A percentile compares a stretch with the other conserved stretches of the same genome.
Conservation (phyloP, 768 basidiomycete species). For the Leccinellum luteum region DNA sequence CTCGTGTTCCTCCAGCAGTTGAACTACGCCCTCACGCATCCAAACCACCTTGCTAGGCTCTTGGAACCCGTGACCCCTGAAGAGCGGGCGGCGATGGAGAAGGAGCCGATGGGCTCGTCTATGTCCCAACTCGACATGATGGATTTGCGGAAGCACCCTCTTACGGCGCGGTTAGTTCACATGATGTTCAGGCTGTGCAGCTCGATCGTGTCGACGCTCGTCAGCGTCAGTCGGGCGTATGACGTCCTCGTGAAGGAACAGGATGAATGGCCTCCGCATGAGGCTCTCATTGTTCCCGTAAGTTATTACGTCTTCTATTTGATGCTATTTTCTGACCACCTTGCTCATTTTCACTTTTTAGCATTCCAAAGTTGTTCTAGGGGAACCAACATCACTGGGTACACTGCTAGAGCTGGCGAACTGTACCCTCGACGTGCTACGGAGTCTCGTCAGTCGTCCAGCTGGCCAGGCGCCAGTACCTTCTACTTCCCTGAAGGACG, state of each 20-base stretch:
- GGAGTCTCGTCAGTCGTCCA: constrained; percentile 62
- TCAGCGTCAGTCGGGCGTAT: constrained; percentile 69
- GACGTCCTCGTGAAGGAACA: constrained; percentile 58
- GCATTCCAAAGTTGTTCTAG: constrained; percentile 83
- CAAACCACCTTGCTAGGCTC: constrained; percentile 79
- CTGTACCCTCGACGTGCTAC: constrained; percentile 70
- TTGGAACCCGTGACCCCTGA: constrained; percentile 78
- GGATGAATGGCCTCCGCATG: constrained; percentile 70
- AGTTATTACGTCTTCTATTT: constrained; percentile 25
- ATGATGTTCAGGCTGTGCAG: constrained; percentile 68
- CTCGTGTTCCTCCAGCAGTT: constrained; percentile 80
- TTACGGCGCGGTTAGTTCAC: constrained; percentile 69
- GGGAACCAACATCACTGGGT: constrained; percentile 81
- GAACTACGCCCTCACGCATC: constrained; percentile 89
- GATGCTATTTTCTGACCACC: background rate
- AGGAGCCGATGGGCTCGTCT: constrained; percentile 42
- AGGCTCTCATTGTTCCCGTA: constrained; percentile 73
- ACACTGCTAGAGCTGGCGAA: constrained; percentile 85
- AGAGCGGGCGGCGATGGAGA: constrained; percentile 68
- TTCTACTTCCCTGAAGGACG: constrained; percentile 27
- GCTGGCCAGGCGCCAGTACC: constrained; percentile 52
- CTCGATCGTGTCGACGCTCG: constrained; percentile 66
- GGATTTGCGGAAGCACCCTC: constrained; percentile 68
- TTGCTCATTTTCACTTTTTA: constrained; percentile 26
- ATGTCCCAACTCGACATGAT: constrained; percentile 42